Conservation (phyloP, 768 basidiomycete genomes). For the Tubosaeta brunneosetosa region DNA sequence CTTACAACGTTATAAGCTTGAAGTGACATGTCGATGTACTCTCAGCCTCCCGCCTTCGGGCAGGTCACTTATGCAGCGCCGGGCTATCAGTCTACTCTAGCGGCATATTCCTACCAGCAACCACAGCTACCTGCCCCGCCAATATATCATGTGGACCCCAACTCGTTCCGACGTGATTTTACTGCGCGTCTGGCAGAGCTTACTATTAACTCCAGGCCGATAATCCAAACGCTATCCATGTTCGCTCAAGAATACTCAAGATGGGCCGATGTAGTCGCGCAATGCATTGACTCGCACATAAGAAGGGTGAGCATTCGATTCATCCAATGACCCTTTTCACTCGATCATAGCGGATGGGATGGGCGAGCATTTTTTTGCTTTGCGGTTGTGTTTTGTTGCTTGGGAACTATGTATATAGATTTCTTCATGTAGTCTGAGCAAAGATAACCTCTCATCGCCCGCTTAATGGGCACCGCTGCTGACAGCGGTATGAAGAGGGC, state of each 20-base stretch:
- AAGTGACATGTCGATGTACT: constrained; percentile 57
- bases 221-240: constrained; percentile 91
- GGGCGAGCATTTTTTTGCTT: constrained; percentile 20
- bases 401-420: constrained; percentile 43
- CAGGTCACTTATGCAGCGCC: constrained; percentile 50
- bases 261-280: constrained; percentile 73
- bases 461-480: constrained; percentile 29
- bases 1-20: constrained; percentile 35
- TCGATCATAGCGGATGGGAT: constrained; percentile 26
- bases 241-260: constrained; percentile 83
- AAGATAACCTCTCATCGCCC: constrained; percentile 36
- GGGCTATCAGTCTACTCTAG: constrained; percentile 42
- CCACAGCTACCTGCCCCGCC: constrained; percentile 39
- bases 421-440: constrained; percentile 40
- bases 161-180: constrained; percentile 77
- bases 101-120: constrained; percentile 46
- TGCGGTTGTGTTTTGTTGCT: constrained; percentile 24
- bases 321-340: constrained; percentile 20
- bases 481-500: constrained; percentile 31
- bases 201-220: constrained; percentile 89
- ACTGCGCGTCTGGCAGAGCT: constrained; percentile 68
- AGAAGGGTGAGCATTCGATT: constrained; percentile 68
- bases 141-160: constrained; percentile 56
- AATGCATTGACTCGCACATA: constrained; percentile 81
- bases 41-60: constrained; percentile 55